phyloP scores from a whole-genome alignment of 768 basidiomycete species.

The Podaxis sp. region DNA sequence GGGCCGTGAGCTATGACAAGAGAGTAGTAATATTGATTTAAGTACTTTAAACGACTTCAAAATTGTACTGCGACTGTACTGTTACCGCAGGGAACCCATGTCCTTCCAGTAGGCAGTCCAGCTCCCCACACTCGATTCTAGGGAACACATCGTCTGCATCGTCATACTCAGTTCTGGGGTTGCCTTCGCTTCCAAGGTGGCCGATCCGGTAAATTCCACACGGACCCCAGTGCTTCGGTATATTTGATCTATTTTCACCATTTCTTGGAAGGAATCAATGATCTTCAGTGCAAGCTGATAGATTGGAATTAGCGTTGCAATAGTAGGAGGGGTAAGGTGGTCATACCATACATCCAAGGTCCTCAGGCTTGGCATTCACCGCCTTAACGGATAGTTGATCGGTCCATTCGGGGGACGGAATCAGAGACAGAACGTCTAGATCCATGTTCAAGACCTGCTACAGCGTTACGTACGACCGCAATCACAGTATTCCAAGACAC shows the following conservation, averaged over 20 bases:
- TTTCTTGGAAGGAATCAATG: constrained; percentile 30
- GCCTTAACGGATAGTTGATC: neutral
- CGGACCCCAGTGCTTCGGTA: constrained; percentile 2
- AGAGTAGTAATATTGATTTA: too few relatives aligned
- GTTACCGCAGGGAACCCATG: constrained; percentile 21
- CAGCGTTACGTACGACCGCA: constrained; percentile 11
- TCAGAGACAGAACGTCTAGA: neutral
- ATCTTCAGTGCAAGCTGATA: constrained; percentile 36
- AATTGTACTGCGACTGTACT: too few relatives aligned
- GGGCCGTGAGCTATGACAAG: too few relatives aligned
- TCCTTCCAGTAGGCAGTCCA: constrained; percentile 42
- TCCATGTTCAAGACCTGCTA: neutral
- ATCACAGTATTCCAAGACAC: constrained; percentile 29
- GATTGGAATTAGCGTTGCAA: neutral
- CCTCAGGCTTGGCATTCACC: neutral
- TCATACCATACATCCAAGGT: neutral
- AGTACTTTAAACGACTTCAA: too few relatives aligned
- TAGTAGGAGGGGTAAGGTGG: too few relatives aligned
- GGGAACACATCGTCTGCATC: constrained; percentile 27
- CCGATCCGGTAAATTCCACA: constrained; percentile 24
- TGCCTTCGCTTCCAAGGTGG: constrained; percentile 28
- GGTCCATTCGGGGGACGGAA: neutral
- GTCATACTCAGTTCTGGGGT: constrained; percentile 31
- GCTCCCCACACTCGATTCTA: constrained; percentile 24
- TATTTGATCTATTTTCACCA: constrained; percentile 19